A percentile compares a stretch with the other conserved stretches of the same genome.
phyloP scores from a whole-genome alignment of 257 asterid genomes.

The Solanum medicagineum region DNA sequence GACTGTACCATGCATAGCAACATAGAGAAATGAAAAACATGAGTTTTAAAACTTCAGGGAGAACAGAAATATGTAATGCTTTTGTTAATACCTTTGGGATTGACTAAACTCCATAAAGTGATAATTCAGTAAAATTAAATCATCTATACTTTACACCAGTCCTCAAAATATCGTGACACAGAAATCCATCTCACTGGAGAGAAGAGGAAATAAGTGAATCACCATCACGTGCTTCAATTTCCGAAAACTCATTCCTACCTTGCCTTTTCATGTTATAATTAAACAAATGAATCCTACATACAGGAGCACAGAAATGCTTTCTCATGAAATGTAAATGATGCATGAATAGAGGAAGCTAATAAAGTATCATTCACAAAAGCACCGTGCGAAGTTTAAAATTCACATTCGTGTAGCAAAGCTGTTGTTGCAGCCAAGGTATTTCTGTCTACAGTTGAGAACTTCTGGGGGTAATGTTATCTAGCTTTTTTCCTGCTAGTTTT shows the following conservation, averaged over 20 bases:
- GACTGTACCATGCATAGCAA: slow-evolving; percentile 33
- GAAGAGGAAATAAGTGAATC: background rate
- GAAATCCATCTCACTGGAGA: background rate
- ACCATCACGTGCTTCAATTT: background rate
- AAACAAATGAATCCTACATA: background rate
- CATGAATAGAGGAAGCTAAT: background rate
- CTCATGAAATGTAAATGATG: background rate
- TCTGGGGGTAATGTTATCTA: background rate
- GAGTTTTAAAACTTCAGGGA: background rate
- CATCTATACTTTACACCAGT: background rate
- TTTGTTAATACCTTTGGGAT: background rate
- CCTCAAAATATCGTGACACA: background rate
- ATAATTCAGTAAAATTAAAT: background rate
- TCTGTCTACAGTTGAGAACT: background rate
- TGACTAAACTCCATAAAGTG: background rate
- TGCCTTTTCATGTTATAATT: background rate
- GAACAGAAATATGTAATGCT: background rate
- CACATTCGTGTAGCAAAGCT: background rate
- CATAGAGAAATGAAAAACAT: background rate
- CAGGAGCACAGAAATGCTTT: background rate
- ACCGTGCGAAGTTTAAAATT: background rate
- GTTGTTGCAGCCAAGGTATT: background rate
- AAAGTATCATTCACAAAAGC: background rate
- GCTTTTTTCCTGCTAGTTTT: background rate
- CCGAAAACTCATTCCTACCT: background rate